These are phyloP conservation scores for Monosporascus cannonballus DNA, from an alignment of 2,329 filamentous ascomycete genomes.

Conservation along the genomic window DNA sequence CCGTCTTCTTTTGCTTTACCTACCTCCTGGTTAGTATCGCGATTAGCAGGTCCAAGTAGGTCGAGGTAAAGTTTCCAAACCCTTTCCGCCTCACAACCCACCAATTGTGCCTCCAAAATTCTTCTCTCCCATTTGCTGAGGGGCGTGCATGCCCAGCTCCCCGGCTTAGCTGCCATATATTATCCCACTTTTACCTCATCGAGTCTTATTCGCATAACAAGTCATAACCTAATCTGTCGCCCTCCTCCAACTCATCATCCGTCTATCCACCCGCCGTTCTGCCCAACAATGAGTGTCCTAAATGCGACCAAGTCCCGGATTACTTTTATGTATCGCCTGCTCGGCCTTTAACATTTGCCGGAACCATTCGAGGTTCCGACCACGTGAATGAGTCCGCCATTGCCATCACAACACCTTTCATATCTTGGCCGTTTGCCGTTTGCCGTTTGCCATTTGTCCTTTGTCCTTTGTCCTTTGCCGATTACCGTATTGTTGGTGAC, in stretches of 20 bases:
- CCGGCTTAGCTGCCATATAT: neutral
- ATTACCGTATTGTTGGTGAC: too few species aligned
- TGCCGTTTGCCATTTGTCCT: neutral
- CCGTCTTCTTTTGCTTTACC: neutral
- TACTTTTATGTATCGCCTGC: constrained; percentile 17
- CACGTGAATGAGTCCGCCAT: neutral
- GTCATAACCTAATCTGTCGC: neutral
- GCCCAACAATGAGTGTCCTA: constrained; percentile 23
- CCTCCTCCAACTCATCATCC: neutral
- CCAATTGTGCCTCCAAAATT: neutral
- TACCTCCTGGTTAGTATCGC: too few species aligned
- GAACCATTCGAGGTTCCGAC: constrained; percentile 28
- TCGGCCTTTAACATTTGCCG: constrained; percentile 27
- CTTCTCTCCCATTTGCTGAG: neutral
- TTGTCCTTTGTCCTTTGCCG: too few species aligned
- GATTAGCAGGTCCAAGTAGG: too few species aligned
- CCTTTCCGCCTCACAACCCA: too few species aligned
- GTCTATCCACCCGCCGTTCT: too few species aligned
- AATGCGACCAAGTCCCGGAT: constrained; percentile 16
- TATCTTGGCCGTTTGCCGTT: neutral
- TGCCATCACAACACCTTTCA: neutral
- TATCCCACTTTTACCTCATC: neutral
- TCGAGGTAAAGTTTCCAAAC: too few species aligned
- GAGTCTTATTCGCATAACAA: neutral
- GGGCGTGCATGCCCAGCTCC: neutral